Base-by-base conservation (phyloP, 139 green algal species). In the Trebouxia sp. region DNA sequence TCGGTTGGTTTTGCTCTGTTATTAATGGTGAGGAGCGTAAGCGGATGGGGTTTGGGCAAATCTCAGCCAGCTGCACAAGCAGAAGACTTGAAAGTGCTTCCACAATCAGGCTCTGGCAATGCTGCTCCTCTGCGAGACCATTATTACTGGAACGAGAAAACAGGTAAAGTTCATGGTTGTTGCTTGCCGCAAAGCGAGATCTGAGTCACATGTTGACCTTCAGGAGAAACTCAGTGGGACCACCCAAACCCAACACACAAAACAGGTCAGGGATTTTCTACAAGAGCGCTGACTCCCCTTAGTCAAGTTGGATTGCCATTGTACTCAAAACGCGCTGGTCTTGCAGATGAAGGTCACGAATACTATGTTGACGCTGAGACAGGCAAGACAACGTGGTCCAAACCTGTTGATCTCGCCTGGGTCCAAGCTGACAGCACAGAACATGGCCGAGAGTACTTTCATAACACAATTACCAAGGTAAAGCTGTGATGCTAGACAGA, bases 401-500 rank as follows among this genome's bases (percentile, higher is more conserved):
- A 56, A 24, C 69, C 69, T 56, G 69, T 14, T 28, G 69, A 55
- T 41, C n/a, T 77, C 6, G 26, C 41, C 1, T 77, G 69, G 69
- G 41, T 53, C 9, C 41, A 35, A 56, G 42, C 30, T 35, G 22
- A 55, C 41, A 53, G 43, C 38, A 35, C 53, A 35, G 69, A 77
- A 30, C 41, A 56, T 55, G 41, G 24, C 38, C 41, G 69, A 37
- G n/a, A 56, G 22, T 77, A 56, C 22, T 77, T 56, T 26, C 42
- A 77, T 8, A 77, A 77, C 24, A 56, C 69, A 53, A 28, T 38
- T 9, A 77, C 69, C n/a, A 32, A 77, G 69, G 69, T 77, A 43
- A 30, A 37, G 24, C 10, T 12, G 12, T 10, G 6, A 65, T 26
- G 24, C 55, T 37, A 65, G 22, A 65, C 24, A 38, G 0, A 10